These are phyloP conservation scores for Diddensiella transvaalensis DNA, from an alignment of 805 yeast genomes.

Conservation along the genomic window DNA sequence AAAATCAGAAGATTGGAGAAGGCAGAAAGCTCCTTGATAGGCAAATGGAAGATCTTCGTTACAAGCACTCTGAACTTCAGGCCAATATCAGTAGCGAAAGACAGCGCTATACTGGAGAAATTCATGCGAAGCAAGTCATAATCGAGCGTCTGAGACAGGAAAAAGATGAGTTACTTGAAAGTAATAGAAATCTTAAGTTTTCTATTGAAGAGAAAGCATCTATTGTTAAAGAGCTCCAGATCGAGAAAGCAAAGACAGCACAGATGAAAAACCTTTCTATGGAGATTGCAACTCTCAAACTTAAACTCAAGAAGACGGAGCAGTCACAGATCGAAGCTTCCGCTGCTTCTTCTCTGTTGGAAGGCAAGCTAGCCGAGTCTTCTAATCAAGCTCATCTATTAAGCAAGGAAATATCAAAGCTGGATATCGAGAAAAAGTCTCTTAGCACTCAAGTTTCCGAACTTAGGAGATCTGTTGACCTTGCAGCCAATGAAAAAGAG, in stretches of 20 bases:
- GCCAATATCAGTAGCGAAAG: constrained; percentile 14
- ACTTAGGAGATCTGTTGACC: constrained; percentile 21
- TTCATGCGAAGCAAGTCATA: constrained; percentile 21
- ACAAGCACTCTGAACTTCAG: constrained; percentile 17
- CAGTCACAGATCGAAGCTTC: constrained; percentile 18
- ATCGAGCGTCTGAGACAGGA: constrained; percentile 18
- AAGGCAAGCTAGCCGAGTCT: constrained; percentile 12
- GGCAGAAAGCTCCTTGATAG: constrained; percentile 21
- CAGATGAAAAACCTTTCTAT: constrained; percentile 17
- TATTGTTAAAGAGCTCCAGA: constrained; percentile 20
- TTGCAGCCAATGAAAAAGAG: constrained; percentile 20
- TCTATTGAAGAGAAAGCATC: constrained; percentile 16
- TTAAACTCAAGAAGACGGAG: constrained; percentile 21
- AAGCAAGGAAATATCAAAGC: constrained; percentile 8
- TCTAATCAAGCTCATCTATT: constrained; percentile 3
- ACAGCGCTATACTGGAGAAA: constrained; percentile 17
- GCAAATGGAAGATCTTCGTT: constrained; percentile 18
- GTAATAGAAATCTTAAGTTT: constrained; percentile 5
- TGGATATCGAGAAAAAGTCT: constrained; percentile 8
- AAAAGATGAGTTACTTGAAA: constrained; percentile 13
- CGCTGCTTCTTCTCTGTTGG: constrained; percentile 9
- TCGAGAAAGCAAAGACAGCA: constrained; percentile 19
- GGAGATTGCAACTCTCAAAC: constrained; percentile 18
- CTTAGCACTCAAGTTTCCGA: constrained; percentile 18
- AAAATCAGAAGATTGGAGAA: constrained; percentile 19